Base-by-base conservation (phyloP, 345 rosid genomes). In the Salix arbutifolia region DNA sequence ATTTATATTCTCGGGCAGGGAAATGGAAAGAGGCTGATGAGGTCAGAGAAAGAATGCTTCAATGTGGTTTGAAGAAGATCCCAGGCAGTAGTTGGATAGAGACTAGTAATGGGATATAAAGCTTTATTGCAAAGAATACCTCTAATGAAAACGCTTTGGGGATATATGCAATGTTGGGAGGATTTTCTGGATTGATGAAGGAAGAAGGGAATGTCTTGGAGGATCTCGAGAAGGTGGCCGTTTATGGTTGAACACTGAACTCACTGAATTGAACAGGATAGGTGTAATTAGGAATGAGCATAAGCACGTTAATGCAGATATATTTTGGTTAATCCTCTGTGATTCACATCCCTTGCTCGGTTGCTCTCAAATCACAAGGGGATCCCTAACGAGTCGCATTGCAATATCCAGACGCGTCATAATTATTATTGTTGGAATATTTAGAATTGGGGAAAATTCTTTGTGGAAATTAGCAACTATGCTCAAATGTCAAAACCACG, bases 11-110 rank as follows among this genome's bases (percentile, higher is more conserved):
- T 8, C 91, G 88, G 80, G 89, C 94, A 21, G 97, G 92, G 80
- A 92, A 89, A 85, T 90, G 94, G 93, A 86, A 87, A 75, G 96
- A 94, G 81, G 97, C 94, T n/a, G 93, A 90, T 67, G 83, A 46
- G 67, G 80, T 90, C 1, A 88, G 96, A 85, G 85, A 87, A 48
- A 88, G 78, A 77, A 88, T 91, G 95, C 80, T 37, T 37, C 78
- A 69, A 53, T 42, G 68, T n/a, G 97, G 97, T 48, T 69, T 91
- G 87, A 90, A 85, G 86, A 94, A 94, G 89, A 77, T 86, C 71
- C 75, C 97, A 16, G 97, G 97, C 23, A 82, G 84, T 48, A 94
- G 97, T 81, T 90, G 97, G 94, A 87, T 89, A 37, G 94, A 88
- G 80, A 88, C 83, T 44, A 78, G 75, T 44, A 77, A 71, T 76